Percentiles rank a stretch among this genome's conserved stretches.
These are phyloP conservation scores for Breynia disticha DNA, from an alignment of 441 rosid species.

Conservation along the genomic window DNA sequence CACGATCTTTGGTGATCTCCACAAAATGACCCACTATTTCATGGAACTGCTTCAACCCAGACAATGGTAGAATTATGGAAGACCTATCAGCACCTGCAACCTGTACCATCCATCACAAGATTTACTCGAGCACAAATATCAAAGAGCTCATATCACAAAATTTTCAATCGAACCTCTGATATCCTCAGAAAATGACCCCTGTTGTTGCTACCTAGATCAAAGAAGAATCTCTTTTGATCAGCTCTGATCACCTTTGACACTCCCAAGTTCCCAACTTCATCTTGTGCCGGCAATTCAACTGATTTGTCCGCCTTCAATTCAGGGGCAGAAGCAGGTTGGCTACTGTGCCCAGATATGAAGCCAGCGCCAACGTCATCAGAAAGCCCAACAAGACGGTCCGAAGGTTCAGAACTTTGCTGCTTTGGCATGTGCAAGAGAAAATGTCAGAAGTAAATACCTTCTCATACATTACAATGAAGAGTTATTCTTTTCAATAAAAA, in stretches of 20 bases:
- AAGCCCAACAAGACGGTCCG: conserved; percentile 74
- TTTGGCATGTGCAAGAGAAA: conserved; percentile 14
- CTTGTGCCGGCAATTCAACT: conserved; percentile 58
- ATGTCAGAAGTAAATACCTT: conserved; percentile 8
- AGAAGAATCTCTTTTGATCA: conserved; percentile 93
- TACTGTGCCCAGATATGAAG: conserved; percentile 85
- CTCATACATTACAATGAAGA: conserved; percentile 4
- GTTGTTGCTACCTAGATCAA: conserved; percentile 93
- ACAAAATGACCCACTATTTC: conserved; percentile 87
- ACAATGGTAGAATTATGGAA: conserved; percentile 89
- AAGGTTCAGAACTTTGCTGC: conserved; percentile 65
- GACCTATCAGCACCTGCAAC: conserved; percentile 95
- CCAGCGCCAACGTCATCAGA: conserved; percentile 99
- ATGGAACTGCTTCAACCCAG: conserved; percentile 88
- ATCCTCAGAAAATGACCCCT: conserved; percentile 91
- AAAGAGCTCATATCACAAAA: background rate
- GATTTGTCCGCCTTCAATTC: conserved; percentile 63
- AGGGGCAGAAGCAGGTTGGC: conserved; percentile 55
- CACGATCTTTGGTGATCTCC: conserved; percentile 80
- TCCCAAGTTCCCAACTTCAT: conserved; percentile 51
- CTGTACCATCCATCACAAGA: conserved; percentile 31
- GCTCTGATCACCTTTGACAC: conserved; percentile 86
- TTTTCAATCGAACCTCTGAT: conserved; percentile 55
- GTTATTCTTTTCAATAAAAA: background rate
- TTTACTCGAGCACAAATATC: background rate